These are phyloP conservation scores for Prototheca wickerhamii DNA, from an alignment of 163 green algal genomes.

Conservation along the genomic window DNA sequence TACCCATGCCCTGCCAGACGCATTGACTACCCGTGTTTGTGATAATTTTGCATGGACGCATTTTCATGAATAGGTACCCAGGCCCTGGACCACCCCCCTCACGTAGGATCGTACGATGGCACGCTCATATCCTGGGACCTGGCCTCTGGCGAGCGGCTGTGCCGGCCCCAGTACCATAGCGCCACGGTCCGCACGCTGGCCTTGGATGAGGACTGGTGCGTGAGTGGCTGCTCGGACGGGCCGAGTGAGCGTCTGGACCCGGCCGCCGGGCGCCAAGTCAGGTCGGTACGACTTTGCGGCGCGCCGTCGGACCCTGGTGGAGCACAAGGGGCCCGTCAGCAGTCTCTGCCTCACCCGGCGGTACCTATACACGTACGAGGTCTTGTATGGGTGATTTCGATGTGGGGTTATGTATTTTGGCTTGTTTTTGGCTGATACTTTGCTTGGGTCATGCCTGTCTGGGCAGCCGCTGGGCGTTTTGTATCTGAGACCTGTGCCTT, in stretches of 20 bases:
- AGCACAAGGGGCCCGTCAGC: neutral
- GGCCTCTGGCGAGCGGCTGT: neutral
- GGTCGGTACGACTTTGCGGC: neutral
- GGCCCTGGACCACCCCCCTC: too few relatives aligned
- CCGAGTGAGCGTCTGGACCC: neutral
- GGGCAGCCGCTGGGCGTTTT: too few relatives aligned
- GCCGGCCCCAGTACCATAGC: neutral
- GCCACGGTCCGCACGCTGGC: neutral
- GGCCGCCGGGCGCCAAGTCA: too few relatives aligned
- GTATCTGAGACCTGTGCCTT: too few relatives aligned
- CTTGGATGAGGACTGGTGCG: neutral
- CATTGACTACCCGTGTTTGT: too few relatives aligned
- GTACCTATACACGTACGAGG: neutral
- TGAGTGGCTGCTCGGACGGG: neutral
- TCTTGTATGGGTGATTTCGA: neutral
- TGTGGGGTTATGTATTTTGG: neutral
- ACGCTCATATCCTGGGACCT: neutral
- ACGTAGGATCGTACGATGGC: neutral
- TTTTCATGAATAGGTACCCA: too few relatives aligned
- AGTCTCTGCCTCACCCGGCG: neutral
- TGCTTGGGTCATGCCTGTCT: too few relatives aligned
- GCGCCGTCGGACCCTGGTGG: neutral
- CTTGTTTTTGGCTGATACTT: neutral
- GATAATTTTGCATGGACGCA: too few relatives aligned
- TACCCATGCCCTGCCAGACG: too few relatives aligned